These are phyloP conservation scores for Giardia duodenalis DNA, from an alignment of 208 protist genomes.

Conservation along the genomic window DNA sequence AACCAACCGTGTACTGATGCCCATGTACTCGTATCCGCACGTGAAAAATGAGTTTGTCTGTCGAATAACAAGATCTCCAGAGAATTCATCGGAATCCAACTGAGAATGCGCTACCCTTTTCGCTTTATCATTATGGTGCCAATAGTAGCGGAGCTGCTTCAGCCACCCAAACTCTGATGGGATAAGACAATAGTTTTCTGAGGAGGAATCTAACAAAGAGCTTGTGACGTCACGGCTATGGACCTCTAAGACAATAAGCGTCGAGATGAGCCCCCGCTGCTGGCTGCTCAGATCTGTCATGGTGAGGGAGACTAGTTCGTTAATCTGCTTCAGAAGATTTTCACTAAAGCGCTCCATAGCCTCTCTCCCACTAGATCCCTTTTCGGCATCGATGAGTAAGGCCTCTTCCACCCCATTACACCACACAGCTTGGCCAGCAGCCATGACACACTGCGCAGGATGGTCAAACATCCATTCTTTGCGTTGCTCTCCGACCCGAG, in stretches of 20 bases:
- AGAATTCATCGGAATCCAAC: background rate
- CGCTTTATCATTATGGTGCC: conserved; percentile 18
- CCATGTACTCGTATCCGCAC: conserved; percentile 92
- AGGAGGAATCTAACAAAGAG: conserved; percentile 53
- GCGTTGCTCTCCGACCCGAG: conserved; percentile 40
- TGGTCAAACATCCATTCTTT: conserved; percentile 68
- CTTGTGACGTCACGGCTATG: conserved; percentile 80
- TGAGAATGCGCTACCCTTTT: no score
- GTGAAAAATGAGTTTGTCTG: conserved; percentile 61
- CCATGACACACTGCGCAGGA: conserved; percentile 72
- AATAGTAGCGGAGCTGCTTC: conserved; percentile 77
- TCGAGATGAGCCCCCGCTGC: conserved; percentile 69
- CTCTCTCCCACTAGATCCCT: background rate
- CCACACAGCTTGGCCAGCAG: conserved; percentile 76
- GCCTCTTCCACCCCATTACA: conserved; percentile 67
- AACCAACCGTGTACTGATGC: conserved; percentile 75
- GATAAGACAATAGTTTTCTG: background rate
- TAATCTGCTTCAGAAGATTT: conserved; percentile 51
- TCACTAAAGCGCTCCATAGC: conserved; percentile 34
- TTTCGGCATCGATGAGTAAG: conserved; percentile 44
- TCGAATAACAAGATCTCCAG: conserved; percentile 30
- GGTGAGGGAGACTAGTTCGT: conserved; percentile 68
- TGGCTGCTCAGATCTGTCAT: conserved; percentile 62
- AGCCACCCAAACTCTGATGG: conserved; percentile 70
- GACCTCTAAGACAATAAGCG: conserved; percentile 87